Evolutionary conservation across 75 land plant species (phyloP).

Genomic region (Sequoiadendron giganteum): DNA sequence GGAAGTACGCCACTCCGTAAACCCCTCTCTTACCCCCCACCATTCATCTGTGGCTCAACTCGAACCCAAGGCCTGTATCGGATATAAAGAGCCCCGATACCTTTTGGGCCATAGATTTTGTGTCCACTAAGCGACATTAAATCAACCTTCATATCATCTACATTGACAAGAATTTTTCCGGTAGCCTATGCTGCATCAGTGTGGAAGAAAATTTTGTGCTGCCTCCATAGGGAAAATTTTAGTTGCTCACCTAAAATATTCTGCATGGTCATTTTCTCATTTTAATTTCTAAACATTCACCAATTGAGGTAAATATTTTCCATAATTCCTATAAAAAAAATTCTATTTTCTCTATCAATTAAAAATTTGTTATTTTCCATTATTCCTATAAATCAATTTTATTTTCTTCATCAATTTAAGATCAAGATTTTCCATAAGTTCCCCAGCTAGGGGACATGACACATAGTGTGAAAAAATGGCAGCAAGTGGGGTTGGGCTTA

Average conservation of each 20-base stretch:
- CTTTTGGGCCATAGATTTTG: conserved; percentile 98
- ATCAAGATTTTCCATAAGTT: no score
- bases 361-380: not conserved
- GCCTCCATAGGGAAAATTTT: conserved; percentile 32
- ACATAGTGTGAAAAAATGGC: no score
- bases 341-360: not conserved
- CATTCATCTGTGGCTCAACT: conserved; percentile 96
- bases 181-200: conserved; percentile 94
- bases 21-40: conserved; percentile 97
- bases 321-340: not conserved
- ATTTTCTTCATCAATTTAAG: no score
- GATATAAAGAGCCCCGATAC: conserved; percentile 88
- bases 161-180: conserved; percentile 87
- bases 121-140: conserved; percentile 95
- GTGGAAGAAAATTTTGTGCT: conserved; percentile 67
- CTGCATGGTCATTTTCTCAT: not conserved
- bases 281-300: not conserved
- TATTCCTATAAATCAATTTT: not conserved
- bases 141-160: conserved; percentile 77
- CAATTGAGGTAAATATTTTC: not conserved
- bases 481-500: no score
- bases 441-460: no score
- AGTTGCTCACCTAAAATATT: not conserved
- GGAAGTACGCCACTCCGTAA: conserved; percentile 91
- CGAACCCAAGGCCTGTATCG: conserved; percentile 89